phyloP scores from a whole-genome alignment of 2,329 filamentous ascomycete genomes.

The Sordariomycetes sp. region DNA sequence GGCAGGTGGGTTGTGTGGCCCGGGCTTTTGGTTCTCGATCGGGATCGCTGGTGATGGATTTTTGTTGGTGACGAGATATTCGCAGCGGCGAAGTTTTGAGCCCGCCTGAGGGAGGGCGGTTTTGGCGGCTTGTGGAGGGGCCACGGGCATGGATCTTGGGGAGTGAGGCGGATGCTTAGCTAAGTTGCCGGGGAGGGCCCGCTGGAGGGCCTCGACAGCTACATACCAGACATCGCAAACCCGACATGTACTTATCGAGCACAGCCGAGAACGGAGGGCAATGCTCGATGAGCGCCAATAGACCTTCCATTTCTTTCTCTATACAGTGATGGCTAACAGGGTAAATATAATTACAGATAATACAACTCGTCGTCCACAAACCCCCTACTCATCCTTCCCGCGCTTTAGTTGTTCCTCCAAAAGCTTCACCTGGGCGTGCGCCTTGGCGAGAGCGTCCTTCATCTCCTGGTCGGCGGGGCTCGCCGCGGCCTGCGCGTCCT shows the following conservation, averaged over 20 bases:
- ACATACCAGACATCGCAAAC: not conserved
- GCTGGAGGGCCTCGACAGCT: not conserved
- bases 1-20: constrained; percentile 5
- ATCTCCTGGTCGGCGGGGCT: not conserved
- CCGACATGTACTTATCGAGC: not conserved
- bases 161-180: not conserved
- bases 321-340: not conserved
- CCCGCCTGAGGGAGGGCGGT: not conserved
- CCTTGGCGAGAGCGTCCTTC: not conserved
- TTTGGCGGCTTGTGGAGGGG: not conserved
- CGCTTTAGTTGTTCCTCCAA: not conserved
- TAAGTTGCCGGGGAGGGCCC: not conserved
- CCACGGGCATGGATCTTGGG: not conserved
- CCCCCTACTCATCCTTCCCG: not conserved
- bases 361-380: not conserved
- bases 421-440: not conserved
- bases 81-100: constrained; percentile 15
- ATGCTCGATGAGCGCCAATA: not conserved
- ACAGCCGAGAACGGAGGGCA: not conserved
- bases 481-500: not conserved
- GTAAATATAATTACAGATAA: constrained; percentile 5
- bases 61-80: constrained; percentile 15
- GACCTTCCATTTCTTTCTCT: not conserved
- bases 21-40: not conserved
- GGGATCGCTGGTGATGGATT: constrained; percentile 12